Conservation (phyloP, 176 grass and related monocot genomes). For the Musa troglodytarum region DNA sequence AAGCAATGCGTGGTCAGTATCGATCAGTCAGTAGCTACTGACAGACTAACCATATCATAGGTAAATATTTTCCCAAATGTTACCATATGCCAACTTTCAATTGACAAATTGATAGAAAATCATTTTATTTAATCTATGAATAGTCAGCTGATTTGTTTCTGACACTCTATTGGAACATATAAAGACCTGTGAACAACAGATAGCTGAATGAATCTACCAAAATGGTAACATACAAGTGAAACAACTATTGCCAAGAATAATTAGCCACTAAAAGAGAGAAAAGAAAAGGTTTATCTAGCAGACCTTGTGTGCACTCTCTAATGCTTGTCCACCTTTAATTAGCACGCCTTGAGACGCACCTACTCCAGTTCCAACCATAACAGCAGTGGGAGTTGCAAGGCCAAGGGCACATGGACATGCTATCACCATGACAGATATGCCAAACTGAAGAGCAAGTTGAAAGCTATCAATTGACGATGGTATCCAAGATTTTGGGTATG, state of each 20-base stretch:
- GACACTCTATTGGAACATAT: no score
- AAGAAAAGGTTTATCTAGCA: background rate
- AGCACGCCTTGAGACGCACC: constrained; percentile 89
- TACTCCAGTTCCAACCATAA: constrained; percentile 96
- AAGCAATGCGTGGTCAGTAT: no score
- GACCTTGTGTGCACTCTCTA: constrained; percentile 93
- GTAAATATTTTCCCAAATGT: no score
- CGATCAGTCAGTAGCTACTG: no score
- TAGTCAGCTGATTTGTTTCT: no score
- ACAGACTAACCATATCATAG: no score
- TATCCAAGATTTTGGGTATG: constrained; percentile 76
- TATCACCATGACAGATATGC: constrained; percentile 98
- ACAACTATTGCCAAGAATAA: background rate
- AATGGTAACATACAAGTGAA: no score
- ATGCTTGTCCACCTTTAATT: constrained; percentile 89
- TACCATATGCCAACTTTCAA: no score
- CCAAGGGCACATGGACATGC: constrained; percentile 90
- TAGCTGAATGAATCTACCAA: no score
- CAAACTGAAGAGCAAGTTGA: constrained; percentile 89
- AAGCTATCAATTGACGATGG: constrained; percentile 89
- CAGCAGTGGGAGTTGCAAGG: constrained; percentile 89
- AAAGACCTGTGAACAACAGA: no score
- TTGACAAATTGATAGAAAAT: no score
- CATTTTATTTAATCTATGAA: no score
- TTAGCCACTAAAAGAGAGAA: background rate